Evolutionary conservation across 768 basidiomycete species (phyloP).

Genomic region (Cystobasidium onofrii): DNA sequence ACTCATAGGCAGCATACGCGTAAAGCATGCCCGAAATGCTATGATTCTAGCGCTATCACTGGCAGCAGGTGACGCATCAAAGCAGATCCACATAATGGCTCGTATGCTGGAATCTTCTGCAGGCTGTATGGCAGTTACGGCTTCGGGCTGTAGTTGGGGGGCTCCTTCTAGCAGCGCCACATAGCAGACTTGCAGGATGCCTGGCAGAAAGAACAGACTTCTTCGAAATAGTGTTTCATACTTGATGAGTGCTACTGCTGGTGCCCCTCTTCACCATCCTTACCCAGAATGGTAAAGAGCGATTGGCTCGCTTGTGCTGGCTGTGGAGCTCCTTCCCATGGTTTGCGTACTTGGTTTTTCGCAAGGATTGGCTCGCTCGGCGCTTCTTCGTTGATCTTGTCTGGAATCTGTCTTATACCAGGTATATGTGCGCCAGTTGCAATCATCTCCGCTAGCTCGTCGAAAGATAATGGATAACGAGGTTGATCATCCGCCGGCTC

Average conservation of each 20-base stretch:
- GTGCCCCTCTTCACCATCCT: neutral
- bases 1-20: neutral
- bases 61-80: too few relatives aligned
- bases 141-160: too few relatives aligned
- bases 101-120: too few relatives aligned
- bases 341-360: slow-evolving; percentile 30
- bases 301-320: neutral
- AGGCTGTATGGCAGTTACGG: too few relatives aligned
- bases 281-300: neutral
- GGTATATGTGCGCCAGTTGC: slow-evolving; percentile 37
- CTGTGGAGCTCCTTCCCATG: slow-evolving; percentile 37
- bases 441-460: slow-evolving; percentile 39
- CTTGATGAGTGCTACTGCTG: neutral
- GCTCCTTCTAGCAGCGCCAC: too few relatives aligned
- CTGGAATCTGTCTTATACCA: slow-evolving; percentile 39
- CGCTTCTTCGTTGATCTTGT: slow-evolving; percentile 31
- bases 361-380: slow-evolving; percentile 32
- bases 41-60: too few relatives aligned
- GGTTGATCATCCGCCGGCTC: slow-evolving; percentile 18
- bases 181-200: too few relatives aligned
- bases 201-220: too few relatives aligned
- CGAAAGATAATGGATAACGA: slow-evolving; percentile 40
- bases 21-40: too few relatives aligned
- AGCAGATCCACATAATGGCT: too few relatives aligned
- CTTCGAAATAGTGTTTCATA: neutral